Evolutionary conservation across 108 stramenopile species (phyloP), one percentile per base, ranked within the genome.

Genomic region (Pseudonitzschia multistriata): DNA sequence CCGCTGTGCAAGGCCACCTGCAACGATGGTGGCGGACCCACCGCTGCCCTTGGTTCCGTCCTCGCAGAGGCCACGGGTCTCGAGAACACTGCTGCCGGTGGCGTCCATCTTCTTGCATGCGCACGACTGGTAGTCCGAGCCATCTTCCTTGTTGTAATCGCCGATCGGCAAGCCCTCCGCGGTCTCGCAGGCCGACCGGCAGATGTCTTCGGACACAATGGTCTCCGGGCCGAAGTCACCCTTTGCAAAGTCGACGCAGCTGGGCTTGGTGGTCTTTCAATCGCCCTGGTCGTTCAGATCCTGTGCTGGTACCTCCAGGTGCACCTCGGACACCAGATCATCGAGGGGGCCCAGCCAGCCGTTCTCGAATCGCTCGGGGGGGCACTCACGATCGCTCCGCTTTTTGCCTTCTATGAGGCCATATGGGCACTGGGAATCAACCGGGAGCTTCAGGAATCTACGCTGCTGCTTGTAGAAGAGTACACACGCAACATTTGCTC

Each of bases 391-490:
- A 69, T 67, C n/a, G 84, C 82, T 22, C 87, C 87, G 17, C 52
- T 88, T 10, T 85, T 88, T 81, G 87, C 87, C 13, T 88, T 78
- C 52, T 81, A 85, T 33, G 87, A 88, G 62, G 78, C 76, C 0
- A 17, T 88, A 0, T 88, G 84, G 84, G 64, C 70, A n/a, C 22
- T 81, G 0, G 87, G 87, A 0, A 67, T 88, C 49, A 77, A 78
- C 24, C 66, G 73, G 34, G 70, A 36, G 7, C 66, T 86, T 22
- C 79, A 83, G 61, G 68, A 77, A 47, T 19, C 68, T 0, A 79
- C 80, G 7, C 60, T 62, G 14, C 22, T 35, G 4, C 63, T 78
- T n/a, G 81, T 83, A 14, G 66, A 76, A 0, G 25, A 78, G 45
- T 73, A 81, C 47, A 86, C 85, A 3, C 28, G 8, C 3, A 72